Evolutionary conservation across 176 grass and related monocot genomes (phyloP).

Genomic region (Carex pumila): DNA sequence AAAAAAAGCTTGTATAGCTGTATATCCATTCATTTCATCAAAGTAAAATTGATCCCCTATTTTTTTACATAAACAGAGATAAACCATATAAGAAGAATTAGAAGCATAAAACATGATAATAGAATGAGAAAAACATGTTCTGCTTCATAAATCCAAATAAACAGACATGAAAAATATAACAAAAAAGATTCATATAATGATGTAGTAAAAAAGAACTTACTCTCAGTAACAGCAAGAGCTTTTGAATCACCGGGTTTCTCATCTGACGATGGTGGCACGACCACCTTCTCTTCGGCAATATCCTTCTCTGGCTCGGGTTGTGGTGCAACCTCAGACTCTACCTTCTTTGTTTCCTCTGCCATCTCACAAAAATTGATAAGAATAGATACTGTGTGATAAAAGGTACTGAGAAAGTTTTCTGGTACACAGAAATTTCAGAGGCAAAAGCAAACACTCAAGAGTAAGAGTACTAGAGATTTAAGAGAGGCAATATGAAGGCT

Average conservation of each 20-base stretch:
- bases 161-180: neutral
- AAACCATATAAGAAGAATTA: neutral
- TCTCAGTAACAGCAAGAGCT: constrained; percentile 17
- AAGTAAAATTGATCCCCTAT: neutral
- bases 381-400: neutral
- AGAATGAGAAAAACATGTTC: neutral
- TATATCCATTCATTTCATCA: neutral
- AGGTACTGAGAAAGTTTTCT: neutral
- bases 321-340: constrained; percentile 17
- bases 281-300: constrained; percentile 33
- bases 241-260: constrained; percentile 23
- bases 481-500: neutral
- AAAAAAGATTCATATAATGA: neutral
- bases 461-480: neutral
- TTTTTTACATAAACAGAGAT: neutral
- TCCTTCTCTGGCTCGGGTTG: constrained; percentile 26
- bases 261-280: neutral
- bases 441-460: neutral
- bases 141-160: neutral
- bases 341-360: constrained; percentile 35
- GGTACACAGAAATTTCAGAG: neutral
- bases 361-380: neutral
- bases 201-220: constrained; percentile 8
- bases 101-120: neutral
- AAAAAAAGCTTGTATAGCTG: too few species aligned